Evolutionary conservation across 192 early-diverging fungal species (phyloP), one percentile per base, ranked within the genome.

Genomic region (Kickxella alabastrina): DNA sequence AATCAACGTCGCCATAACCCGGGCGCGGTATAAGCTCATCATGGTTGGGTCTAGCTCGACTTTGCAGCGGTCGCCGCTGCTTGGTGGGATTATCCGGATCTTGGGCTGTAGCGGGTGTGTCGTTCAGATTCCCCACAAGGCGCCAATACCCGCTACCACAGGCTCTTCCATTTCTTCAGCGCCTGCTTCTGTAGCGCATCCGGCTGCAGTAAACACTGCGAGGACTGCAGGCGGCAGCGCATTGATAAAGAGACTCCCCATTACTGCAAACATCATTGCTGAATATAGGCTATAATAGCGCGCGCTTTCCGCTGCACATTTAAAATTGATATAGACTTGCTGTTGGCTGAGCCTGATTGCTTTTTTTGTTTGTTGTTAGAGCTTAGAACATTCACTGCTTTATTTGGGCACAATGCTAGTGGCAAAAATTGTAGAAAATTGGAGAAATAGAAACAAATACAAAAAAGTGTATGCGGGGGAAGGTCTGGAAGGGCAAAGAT

Each of bases 1-100:
- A 12, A 77, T 97, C 54, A 98, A 98, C 57, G 95, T 98, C 17
- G 93, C 93, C 0, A 81, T 98, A 27, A 97, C 93, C 9, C 77
- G 95, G 10, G 92, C 93, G 0, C 89, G 88, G 44, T 47, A 61
- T 34, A 98, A 98, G 66, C 62, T 98, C 25, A 79, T 98, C 29
- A 79, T 98, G 17, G 79, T 98, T 60, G 95, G 95, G 0, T 93
- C 88, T 4, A 59, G 59, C 15, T 68, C 72, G 1, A 98, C 95
- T 0, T 67, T 96, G 14, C 56, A 60, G 25, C 55, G 75, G 10
- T 78, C 83, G 15, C 62, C 68, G 1, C 61, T 88, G 29, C 79
- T 88, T 43, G 59, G 67, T 18, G 69, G 56, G 4, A 78, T 90
- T 56, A 41, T 91, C 31, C 25, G 34, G 10, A 66, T 60, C 12